phyloP scores from a whole-genome alignment of 2,329 filamentous ascomycete genomes.

The Xylariaceae sp. region DNA sequence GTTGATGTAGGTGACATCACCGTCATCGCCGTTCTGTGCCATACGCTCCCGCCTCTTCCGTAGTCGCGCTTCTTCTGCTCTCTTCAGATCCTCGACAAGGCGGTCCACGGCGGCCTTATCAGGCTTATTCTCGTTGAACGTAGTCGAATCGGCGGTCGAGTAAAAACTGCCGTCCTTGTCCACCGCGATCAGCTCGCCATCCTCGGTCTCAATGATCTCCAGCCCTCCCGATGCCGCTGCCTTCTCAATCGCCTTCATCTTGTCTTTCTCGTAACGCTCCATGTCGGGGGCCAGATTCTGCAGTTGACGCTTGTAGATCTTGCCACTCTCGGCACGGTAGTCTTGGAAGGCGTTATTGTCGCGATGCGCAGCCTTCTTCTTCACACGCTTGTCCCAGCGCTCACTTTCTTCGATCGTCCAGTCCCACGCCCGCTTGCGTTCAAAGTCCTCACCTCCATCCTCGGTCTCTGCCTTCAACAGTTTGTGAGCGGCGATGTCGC shows the following conservation, averaged over 20 bases:
- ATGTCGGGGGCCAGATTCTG: slow-evolving; percentile 69
- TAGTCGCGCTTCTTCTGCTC: slow-evolving; percentile 78
- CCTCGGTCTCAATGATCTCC: slow-evolving; percentile 92
- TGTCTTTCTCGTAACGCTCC: slow-evolving; percentile 81
- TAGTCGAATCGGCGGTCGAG: slow-evolving; percentile 75
- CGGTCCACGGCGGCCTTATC: slow-evolving; percentile 82
- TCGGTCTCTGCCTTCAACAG: slow-evolving; percentile 87
- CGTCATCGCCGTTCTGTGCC: slow-evolving; percentile 72
- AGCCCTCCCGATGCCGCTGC: slow-evolving; percentile 79
- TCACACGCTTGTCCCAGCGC: slow-evolving; percentile 84
- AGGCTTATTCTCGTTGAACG: slow-evolving; percentile 79
- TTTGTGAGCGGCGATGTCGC: slow-evolving; percentile 85
- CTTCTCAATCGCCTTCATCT: slow-evolving; percentile 76
- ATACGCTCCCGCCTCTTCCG: slow-evolving; percentile 82
- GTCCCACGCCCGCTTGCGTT: slow-evolving; percentile 97
- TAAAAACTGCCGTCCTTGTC: slow-evolving; percentile 90
- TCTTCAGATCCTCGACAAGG: slow-evolving; percentile 76
- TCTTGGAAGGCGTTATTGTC: slow-evolving; percentile 89
- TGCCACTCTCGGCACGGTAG: slow-evolving; percentile 79
- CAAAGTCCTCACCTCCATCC: slow-evolving; percentile 82
- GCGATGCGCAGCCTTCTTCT: slow-evolving; percentile 74
- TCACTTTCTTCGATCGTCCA: slow-evolving; percentile 96
- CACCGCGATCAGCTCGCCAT: slow-evolving; percentile 88
- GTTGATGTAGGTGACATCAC: slow-evolving; percentile 97
- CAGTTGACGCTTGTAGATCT: slow-evolving; percentile 90